phyloP scores from a whole-genome alignment of 306 rosid genomes.

The Medicago ruthenica region DNA sequence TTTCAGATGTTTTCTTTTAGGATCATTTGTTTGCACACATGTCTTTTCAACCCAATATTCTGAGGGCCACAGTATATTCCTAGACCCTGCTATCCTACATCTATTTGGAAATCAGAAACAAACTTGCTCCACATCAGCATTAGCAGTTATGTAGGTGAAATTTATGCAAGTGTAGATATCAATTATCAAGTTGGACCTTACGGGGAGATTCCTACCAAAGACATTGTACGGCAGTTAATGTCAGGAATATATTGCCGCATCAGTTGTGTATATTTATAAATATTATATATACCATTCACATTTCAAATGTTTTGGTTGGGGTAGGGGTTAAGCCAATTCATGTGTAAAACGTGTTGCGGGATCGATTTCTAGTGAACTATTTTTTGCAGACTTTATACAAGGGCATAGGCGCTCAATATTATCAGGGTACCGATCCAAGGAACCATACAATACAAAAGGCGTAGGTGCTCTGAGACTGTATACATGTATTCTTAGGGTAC shows the following conservation, averaged over 20 bases:
- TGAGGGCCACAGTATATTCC: not conserved
- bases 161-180: too few relatives aligned
- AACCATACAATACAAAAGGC: too few relatives aligned
- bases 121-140: not conserved
- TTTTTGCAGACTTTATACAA: not conserved
- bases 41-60: slow-evolving; percentile 5
- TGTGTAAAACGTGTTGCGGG: not conserved
- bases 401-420: too few relatives aligned
- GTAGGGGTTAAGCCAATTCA: not conserved
- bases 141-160: too few relatives aligned
- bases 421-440: too few relatives aligned
- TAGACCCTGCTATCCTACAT: slow-evolving; percentile 13
- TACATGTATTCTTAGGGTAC: too few relatives aligned
- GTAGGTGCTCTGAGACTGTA: too few relatives aligned
- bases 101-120: slow-evolving; percentile 25
- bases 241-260: not conserved
- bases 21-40: not conserved
- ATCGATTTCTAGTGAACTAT: not conserved
- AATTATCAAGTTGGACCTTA: too few relatives aligned
- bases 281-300: too few relatives aligned
- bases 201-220: too few relatives aligned
- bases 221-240: not conserved
- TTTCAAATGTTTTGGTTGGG: not conserved
- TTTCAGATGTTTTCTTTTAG: not conserved
- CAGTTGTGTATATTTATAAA: not conserved